phyloP scores from a whole-genome alignment of 768 basidiomycete genomes.

The Postia placenta region DNA sequence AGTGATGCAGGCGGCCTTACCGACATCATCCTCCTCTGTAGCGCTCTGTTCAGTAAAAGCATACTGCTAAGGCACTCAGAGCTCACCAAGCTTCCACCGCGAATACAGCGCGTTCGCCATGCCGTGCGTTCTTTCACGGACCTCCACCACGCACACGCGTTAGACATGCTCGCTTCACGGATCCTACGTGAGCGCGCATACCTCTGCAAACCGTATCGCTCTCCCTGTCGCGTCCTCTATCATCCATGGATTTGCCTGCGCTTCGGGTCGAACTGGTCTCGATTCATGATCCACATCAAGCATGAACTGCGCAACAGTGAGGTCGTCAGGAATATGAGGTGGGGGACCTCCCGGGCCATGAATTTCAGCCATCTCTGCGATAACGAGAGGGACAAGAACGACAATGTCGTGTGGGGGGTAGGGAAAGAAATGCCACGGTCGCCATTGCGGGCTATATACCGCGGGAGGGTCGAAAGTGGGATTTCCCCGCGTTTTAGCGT shows the following conservation, averaged over 20 bases:
- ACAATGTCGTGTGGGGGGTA: too few species aligned
- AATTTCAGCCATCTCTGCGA: slow-evolving; percentile 3
- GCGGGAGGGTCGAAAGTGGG: too few species aligned
- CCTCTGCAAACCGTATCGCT: slow-evolving; percentile 34
- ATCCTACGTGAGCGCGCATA: slow-evolving; percentile 12
- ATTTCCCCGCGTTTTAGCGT: too few species aligned
- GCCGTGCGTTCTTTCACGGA: slow-evolving; percentile 39
- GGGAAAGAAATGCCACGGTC: too few species aligned
- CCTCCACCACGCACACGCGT: slow-evolving; percentile 24
- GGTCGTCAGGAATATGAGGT: slow-evolving; percentile 40
- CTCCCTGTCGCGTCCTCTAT: slow-evolving; percentile 46
- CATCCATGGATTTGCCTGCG: slow-evolving; percentile 35
- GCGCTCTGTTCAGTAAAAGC: slow-evolving; percentile 31
- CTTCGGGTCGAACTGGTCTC: slow-evolving; percentile 28
- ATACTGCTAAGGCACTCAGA: slow-evolving; percentile 37
- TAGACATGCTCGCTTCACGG: slow-evolving; percentile 9
- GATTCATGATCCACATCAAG: slow-evolving; percentile 39
- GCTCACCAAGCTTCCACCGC: slow-evolving; percentile 39
- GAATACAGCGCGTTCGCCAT: slow-evolving; percentile 41
- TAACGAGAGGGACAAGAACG: background rate
- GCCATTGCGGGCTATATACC: too few species aligned
- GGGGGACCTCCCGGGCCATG: slow-evolving; percentile 15
- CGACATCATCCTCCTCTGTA: slow-evolving; percentile 44
- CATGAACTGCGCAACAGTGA: slow-evolving; percentile 49
- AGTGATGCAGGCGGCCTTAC: slow-evolving; percentile 22